phyloP scores from a whole-genome alignment of 1,284 basidiomycete species.

The Coniferiporia weirii region DNA sequence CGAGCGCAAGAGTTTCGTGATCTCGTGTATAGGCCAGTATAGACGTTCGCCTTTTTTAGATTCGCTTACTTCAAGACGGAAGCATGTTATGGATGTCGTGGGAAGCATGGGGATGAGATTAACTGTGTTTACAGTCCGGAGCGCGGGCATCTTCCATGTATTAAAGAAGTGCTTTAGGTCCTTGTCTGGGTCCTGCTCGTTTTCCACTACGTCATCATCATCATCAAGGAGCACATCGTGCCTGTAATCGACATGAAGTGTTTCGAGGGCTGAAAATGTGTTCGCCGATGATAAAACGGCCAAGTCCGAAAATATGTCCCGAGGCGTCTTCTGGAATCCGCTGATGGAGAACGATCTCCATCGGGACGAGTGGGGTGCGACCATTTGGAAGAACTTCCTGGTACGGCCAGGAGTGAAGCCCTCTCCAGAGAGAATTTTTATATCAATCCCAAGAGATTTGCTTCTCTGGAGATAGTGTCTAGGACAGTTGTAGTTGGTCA shows the following conservation, averaged over 20 bases:
- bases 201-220: background rate
- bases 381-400: background rate
- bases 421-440: too few relatives aligned
- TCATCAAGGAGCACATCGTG: background rate
- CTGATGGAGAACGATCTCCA: background rate
- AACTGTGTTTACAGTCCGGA: background rate
- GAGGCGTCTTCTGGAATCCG: background rate
- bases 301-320: background rate
- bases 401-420: background rate
- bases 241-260: background rate
- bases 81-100: background rate
- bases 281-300: too few relatives aligned
- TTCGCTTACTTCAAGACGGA: background rate
- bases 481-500: background rate
- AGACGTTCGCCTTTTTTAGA: background rate
- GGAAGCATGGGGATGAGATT: background rate
- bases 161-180: background rate
- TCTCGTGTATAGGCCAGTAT: background rate
- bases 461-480: background rate
- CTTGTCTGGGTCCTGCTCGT: background rate
- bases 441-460: background rate
- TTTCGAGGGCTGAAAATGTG: background rate
- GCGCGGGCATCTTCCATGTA: background rate
- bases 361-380: background rate
- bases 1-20: background rate